These are phyloP conservation scores for Neofusicoccum sp. DNA, from an alignment of 2,329 filamentous ascomycete species.

Conservation along the genomic window DNA sequence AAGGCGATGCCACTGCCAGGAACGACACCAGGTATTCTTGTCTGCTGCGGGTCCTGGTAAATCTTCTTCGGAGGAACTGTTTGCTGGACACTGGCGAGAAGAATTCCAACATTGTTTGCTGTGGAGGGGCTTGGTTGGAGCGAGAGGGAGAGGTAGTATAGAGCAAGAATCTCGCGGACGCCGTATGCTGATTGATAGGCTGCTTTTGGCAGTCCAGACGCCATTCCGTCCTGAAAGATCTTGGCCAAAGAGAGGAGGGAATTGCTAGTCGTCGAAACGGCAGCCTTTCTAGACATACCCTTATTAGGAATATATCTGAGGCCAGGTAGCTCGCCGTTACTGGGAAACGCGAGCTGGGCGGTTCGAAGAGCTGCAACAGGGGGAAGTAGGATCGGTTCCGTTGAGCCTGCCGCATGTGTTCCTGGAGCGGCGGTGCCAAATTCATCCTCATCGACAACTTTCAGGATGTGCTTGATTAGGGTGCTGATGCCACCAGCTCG, in stretches of 20 bases:
- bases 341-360: slow-evolving; percentile 76
- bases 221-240: slow-evolving; percentile 96
- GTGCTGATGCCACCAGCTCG: slow-evolving; percentile 66
- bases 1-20: slow-evolving; percentile 85
- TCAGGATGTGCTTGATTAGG: slow-evolving; percentile 75
- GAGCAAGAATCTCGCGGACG: slow-evolving; percentile 85
- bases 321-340: slow-evolving; percentile 74
- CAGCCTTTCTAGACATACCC: slow-evolving; percentile 70
- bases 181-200: slow-evolving; percentile 65
- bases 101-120: slow-evolving; percentile 95
- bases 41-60: slow-evolving; percentile 33
- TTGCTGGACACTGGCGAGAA: slow-evolving; percentile 92
- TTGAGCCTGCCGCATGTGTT: slow-evolving; percentile 32
- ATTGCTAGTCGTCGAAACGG: slow-evolving; percentile 91
- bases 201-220: slow-evolving; percentile 39
- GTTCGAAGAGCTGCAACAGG: slow-evolving; percentile 83
- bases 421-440: slow-evolving; percentile 12
- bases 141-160: slow-evolving; percentile 94
- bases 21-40: slow-evolving; percentile 69
- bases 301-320: slow-evolving; percentile 66
- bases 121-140: slow-evolving; percentile 95
- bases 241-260: slow-evolving; percentile 92
- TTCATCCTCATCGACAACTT: slow-evolving; percentile 52
- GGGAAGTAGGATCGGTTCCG: slow-evolving; percentile 71
- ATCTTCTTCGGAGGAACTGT: slow-evolving; percentile 43